These are phyloP conservation scores for Dentipellis sp. DNA, from an alignment of 768 basidiomycete genomes.

Conservation along the genomic window DNA sequence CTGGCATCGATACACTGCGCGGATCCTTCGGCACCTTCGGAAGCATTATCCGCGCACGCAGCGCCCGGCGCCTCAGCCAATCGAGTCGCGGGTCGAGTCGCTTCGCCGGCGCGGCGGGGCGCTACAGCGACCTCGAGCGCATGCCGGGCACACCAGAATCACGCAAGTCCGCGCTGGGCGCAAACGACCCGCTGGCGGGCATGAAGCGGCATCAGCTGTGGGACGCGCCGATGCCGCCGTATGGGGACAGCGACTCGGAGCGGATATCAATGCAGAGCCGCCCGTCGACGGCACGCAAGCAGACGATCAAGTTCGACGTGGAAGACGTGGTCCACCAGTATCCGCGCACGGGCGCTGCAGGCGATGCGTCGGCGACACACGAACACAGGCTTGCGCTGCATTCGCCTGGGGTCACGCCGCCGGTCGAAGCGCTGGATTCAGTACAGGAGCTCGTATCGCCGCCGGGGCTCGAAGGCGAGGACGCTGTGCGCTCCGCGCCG, in stretches of 20 bases:
- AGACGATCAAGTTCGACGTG: constrained; percentile 70
- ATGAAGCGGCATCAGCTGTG: constrained; percentile 79
- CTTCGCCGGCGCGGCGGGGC: not conserved
- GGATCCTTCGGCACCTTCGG: constrained; percentile 90
- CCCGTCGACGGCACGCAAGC: constrained; percentile 21
- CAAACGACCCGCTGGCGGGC: constrained; percentile 24
- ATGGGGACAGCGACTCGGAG: constrained; percentile 28
- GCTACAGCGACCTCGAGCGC: constrained; percentile 34
- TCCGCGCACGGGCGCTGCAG: constrained; percentile 35
- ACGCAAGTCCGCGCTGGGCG: not conserved
- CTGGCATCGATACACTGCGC: constrained; percentile 85
- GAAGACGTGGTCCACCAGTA: constrained; percentile 74
- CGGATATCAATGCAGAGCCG: constrained; percentile 26
- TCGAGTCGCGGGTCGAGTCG: constrained; percentile 37
- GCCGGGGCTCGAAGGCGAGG: not conserved
- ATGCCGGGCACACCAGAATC: constrained; percentile 20
- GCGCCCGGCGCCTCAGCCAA: constrained; percentile 18
- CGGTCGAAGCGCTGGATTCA: not conserved
- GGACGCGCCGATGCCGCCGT: constrained; percentile 69
- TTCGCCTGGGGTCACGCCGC: not conserved
- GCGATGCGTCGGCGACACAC: constrained; percentile 31
- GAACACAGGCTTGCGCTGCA: constrained; percentile 27
- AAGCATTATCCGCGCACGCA: constrained; percentile 57
- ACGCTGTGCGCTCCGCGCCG: constrained; percentile 10
- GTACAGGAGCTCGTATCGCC: not conserved